phyloP scores from a whole-genome alignment of 352 stramenopile species.

The Pythium periplocum region DNA sequence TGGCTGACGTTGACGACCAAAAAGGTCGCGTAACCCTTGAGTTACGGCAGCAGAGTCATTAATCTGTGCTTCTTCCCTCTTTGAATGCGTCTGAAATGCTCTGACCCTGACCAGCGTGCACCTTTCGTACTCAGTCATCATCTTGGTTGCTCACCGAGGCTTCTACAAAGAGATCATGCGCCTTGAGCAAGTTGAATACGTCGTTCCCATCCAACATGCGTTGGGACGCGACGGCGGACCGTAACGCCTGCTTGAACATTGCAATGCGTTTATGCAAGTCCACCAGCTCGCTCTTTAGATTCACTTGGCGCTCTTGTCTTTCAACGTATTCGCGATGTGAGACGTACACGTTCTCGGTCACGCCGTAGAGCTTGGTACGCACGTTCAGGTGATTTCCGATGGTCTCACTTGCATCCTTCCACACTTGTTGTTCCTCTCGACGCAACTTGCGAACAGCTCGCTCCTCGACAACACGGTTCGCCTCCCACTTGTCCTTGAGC shows the following conservation, averaged over 20 bases:
- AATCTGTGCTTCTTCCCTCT: no score
- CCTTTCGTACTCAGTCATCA: background rate
- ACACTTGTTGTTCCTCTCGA: slow-evolving; percentile 23
- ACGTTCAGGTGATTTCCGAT: slow-evolving; percentile 39
- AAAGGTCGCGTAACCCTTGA: no score
- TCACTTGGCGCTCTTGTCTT: slow-evolving; percentile 27
- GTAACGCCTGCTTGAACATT: slow-evolving; percentile 35
- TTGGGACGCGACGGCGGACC: slow-evolving; percentile 25
- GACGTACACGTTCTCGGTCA: slow-evolving; percentile 67
- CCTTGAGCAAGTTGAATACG: slow-evolving; percentile 42
- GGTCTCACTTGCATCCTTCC: slow-evolving; percentile 29
- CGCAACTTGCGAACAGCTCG: slow-evolving; percentile 42
- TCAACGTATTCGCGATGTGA: slow-evolving; percentile 37
- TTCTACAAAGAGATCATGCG: slow-evolving; percentile 21
- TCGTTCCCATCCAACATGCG: slow-evolving; percentile 56
- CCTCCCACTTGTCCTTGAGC: slow-evolving; percentile 43
- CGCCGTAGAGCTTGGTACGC: slow-evolving; percentile 49
- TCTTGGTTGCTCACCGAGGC: slow-evolving; percentile 21
- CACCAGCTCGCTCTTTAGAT: slow-evolving; percentile 25
- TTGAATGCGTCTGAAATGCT: no score
- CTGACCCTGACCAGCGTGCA: no score
- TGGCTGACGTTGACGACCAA: no score
- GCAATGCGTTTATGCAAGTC: slow-evolving; percentile 29
- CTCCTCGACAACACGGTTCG: slow-evolving; percentile 36
- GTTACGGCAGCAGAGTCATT: no score